These are phyloP conservation scores for Candida patagonica DNA, from an alignment of 805 yeast species.

Conservation along the genomic window DNA sequence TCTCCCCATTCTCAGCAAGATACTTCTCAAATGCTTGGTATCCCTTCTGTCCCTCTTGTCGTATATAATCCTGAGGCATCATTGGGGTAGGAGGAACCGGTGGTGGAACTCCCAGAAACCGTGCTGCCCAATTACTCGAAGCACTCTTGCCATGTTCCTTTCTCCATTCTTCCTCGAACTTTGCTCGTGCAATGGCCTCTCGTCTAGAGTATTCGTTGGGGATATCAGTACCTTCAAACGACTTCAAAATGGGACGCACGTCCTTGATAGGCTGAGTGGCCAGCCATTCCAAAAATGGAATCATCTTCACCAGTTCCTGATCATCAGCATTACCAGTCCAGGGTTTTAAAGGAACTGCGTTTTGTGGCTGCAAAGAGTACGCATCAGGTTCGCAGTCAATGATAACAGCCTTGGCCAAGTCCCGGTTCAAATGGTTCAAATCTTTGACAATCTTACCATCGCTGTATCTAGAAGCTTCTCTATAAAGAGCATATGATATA, in stretches of 20 bases:
- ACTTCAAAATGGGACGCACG: slow-evolving; percentile 76
- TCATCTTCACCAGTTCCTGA: slow-evolving; percentile 57
- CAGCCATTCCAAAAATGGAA: slow-evolving; percentile 89
- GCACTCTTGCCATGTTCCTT: slow-evolving; percentile 28
- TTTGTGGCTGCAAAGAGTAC: slow-evolving; percentile 80
- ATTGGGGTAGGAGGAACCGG: slow-evolving; percentile 44
- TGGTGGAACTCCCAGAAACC: slow-evolving; percentile 55
- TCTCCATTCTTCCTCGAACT: slow-evolving; percentile 36
- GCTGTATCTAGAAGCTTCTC: slow-evolving; percentile 84
- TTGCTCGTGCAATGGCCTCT: slow-evolving; percentile 63
- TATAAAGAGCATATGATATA: slow-evolving; percentile 75
- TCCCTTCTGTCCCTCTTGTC: slow-evolving; percentile 88
- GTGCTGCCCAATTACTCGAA: slow-evolving; percentile 43
- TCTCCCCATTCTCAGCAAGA: slow-evolving; percentile 69
- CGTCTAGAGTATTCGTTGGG: slow-evolving; percentile 74
- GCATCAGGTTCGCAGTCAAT: slow-evolving; percentile 70
- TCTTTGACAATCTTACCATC: slow-evolving; percentile 90
- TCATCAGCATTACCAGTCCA: slow-evolving; percentile 89
- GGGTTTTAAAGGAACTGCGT: slow-evolving; percentile 73
- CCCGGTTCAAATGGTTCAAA: slow-evolving; percentile 83
- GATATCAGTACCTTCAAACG: slow-evolving; percentile 60
- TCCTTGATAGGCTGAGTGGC: slow-evolving; percentile 83
- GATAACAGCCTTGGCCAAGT: slow-evolving; percentile 66
- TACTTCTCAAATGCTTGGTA: slow-evolving; percentile 74
- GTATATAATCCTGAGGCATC: slow-evolving; percentile 79